Base-by-base conservation (phyloP, 306 rosid genomes). In the Ormosia semicastrata region DNA sequence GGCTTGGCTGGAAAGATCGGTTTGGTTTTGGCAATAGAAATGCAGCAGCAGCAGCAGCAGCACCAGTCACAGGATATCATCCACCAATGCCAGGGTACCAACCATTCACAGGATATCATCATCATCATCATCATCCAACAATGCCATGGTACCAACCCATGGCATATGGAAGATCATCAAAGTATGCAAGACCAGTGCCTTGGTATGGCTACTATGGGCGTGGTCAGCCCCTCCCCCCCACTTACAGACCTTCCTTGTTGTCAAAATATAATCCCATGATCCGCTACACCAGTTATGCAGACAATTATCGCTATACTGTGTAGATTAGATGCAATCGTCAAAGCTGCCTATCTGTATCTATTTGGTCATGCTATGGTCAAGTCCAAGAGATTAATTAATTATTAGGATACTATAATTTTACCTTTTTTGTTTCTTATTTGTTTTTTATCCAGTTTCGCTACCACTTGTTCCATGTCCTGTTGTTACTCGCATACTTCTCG, bases 231-330 rank as follows among this genome's bases (percentile, higher is more conserved):
- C 0, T 3, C 8, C 6, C 47, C 29, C 66, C 70, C 0, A 24
- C 30, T 13, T 12, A 75, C 4, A 17, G 72, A 50, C 64, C 4
- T 7, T 14, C 4, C 11, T 40, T 58, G 8, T 66, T 49, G 14
- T 8, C 70, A 7, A 30, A 17, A 7, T 15, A 6, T 34, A 75
- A 71, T 62, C 85, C 83, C 34, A 76, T 86, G 78, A 2, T 64
- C 18, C 82, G 47, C 40, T 83, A 75, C 77, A 75, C 14, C 15
- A 83, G 29, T 39, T 80, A 80, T 80, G 82, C 3, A 1, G 83
- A 83, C 66, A 86, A 83, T 59, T 76, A 71, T 41, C 58, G 56
- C 24, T 33, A 32, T 7, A 10, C 34, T 13, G 67, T 29, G 12
- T 34, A 50, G 34, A 14, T 66, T 34, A 50, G 34, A 14, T 66